Evolutionary conservation across 2,329 filamentous ascomycete species (phyloP), one percentile per base, ranked within the genome.

Genomic region (Geosmithia morbida): DNA sequence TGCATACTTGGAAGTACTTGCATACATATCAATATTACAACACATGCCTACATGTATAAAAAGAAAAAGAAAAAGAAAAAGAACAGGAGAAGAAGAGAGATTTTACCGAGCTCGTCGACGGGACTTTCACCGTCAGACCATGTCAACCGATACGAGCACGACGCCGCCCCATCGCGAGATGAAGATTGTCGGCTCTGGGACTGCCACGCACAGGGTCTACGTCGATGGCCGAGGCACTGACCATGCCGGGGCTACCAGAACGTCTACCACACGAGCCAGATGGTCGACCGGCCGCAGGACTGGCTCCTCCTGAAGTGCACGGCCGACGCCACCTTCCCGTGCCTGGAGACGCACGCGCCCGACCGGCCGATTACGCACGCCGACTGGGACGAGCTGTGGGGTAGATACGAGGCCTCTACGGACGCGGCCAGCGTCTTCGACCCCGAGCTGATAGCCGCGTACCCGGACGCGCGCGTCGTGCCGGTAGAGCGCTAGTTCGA

Each of bases 401-500:
- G 58, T 0, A 44, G 50, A 13, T 59, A 48, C 46, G 60, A 64
- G 44, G 61, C 55, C 0, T 49, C 48, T 2, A 63, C 61, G 0
- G 61, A 65, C 43, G 37, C 61, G 10, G 58, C 57, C 0, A 53
- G 54, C 2, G 16, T 57, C 3, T 65, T 58, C 47, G 57, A 53
- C 1, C 48, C 55, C 1, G 52, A 58, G 29, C 48, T 65, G 2
- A 58, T 63, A 41, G 46, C 54, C 11, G 47, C 49, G 0, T 65
- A 64, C 8, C 61, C 62, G 0, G 55, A 63, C 0, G 63, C 62
- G 2, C 63, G 62, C 47, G 59, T 65, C 29, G 51, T 65, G 0
- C 51, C 65, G 0, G 57, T 58, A 2, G 50, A 57, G 5, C 55
- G 62, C 2, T 55, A 62, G 39, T 61, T 53, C 26, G 60, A 62